These are phyloP conservation scores for Ceratocystis albifundus DNA, from an alignment of 2,329 filamentous ascomycete genomes.

Conservation along the genomic window DNA sequence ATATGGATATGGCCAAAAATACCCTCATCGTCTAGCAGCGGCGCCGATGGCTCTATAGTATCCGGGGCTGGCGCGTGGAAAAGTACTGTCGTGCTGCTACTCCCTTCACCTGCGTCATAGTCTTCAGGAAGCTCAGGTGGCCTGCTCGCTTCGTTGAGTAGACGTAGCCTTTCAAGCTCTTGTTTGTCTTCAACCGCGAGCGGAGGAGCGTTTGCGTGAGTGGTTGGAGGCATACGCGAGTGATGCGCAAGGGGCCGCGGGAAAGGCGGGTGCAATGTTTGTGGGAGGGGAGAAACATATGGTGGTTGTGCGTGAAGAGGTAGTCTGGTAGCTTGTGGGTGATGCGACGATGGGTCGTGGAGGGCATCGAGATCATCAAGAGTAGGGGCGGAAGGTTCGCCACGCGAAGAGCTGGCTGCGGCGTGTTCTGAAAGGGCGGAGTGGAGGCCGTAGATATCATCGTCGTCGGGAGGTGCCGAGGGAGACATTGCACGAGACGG, in stretches of 20 bases:
- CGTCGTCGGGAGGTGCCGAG: conserved; percentile 26
- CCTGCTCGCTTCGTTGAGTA: conserved; percentile 54
- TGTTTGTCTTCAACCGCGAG: conserved; percentile 57
- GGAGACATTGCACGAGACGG: conserved; percentile 31
- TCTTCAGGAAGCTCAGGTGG: conserved; percentile 49
- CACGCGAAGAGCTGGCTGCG: conserved; percentile 17
- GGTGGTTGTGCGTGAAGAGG: not conserved
- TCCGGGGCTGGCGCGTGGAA: conserved; percentile 12
- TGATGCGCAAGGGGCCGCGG: not conserved
- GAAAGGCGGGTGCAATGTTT: conserved; percentile 26
- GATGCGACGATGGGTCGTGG: conserved; percentile 24
- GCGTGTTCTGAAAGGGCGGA: conserved; percentile 35
- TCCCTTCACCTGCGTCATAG: conserved; percentile 32
- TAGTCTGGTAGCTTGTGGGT: conserved; percentile 8
- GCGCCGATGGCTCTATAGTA: conserved; percentile 26
- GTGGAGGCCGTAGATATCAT: conserved; percentile 39
- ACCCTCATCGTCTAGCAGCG: conserved; percentile 27
- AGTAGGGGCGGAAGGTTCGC: conserved; percentile 18
- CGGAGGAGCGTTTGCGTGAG: not conserved
- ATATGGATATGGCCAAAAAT: conserved; percentile 23
- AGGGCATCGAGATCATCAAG: conserved; percentile 15
- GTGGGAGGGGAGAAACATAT: conserved; percentile 24
- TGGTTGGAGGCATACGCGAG: conserved; percentile 5
- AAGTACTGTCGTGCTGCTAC: conserved; percentile 17
- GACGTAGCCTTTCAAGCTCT: conserved; percentile 56